Evolutionary conservation across 192 early-diverging fungal species (phyloP).

Genomic region (Pilobolus umbonatus): DNA sequence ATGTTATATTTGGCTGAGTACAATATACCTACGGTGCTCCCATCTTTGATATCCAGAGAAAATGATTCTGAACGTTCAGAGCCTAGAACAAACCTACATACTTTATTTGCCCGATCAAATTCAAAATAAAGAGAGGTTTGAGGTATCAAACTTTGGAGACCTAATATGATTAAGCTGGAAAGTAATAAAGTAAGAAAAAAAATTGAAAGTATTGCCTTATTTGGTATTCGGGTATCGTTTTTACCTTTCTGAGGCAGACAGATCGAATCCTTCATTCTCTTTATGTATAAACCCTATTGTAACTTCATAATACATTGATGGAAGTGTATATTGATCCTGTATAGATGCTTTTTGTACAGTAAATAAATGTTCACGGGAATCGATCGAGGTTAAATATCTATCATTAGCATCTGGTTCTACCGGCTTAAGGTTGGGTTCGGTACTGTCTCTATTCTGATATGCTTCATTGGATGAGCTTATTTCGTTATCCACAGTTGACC

Average conservation of each 20-base stretch:
- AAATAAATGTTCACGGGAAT: neutral
- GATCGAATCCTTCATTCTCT: slow-evolving; percentile 2
- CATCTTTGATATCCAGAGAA: slow-evolving; percentile 15
- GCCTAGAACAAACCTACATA: neutral
- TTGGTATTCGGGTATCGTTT: neutral
- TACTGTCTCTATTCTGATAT: slow-evolving; percentile 8
- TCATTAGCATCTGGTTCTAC: neutral
- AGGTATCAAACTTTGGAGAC: slow-evolving; percentile 5
- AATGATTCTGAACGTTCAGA: slow-evolving; percentile 4
- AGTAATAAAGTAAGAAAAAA: neutral
- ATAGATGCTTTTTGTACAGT: neutral
- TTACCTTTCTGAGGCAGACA: slow-evolving; percentile 1
- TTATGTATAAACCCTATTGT: neutral
- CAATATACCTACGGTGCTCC: slow-evolving; percentile 18
- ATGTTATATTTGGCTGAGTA: neutral
- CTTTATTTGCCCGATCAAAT: slow-evolving; percentile 2
- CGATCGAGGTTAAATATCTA: neutral
- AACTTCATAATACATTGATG: slow-evolving; percentile 28
- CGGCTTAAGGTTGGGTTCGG: slow-evolving; percentile 22
- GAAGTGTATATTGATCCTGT: neutral
- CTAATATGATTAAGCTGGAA: slow-evolving; percentile 7
- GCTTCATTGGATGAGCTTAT: neutral
- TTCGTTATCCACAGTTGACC: neutral
- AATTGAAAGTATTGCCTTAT: neutral
- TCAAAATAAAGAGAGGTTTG: slow-evolving; percentile 2